A percentile compares a stretch with the other conserved stretches of the same genome.
phyloP scores from a whole-genome alignment of 2,329 filamentous ascomycete species.

The Curvularia eragrostidis region DNA sequence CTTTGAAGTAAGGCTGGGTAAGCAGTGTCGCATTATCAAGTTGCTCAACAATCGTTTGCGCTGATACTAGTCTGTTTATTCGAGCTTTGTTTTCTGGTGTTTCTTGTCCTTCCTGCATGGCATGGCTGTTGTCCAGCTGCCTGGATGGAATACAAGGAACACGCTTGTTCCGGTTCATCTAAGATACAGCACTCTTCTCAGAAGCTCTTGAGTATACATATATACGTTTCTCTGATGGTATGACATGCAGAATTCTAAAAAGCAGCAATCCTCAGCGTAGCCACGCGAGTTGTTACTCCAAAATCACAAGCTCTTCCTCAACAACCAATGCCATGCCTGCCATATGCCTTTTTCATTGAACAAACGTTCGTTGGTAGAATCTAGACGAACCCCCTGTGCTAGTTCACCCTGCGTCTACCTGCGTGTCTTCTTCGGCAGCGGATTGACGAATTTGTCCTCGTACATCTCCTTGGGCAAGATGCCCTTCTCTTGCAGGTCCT shows the following conservation, averaged over 20 bases:
- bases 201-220: neutral
- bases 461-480: conserved; percentile 21
- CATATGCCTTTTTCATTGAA: neutral
- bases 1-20: neutral
- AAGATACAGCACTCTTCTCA: neutral
- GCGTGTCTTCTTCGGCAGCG: conserved; percentile 3
- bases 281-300: neutral
- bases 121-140: neutral
- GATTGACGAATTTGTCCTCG: conserved; percentile 21
- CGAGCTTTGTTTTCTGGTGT: neutral
- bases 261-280: neutral
- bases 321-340: neutral
- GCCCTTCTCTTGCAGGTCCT: conserved; percentile 25
- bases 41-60: neutral
- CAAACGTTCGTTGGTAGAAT: neutral
- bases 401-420: neutral
- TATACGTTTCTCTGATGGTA: neutral
- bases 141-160: neutral
- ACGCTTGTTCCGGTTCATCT: neutral
- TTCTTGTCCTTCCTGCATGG: neutral
- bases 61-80: neutral
- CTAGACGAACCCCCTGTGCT: neutral
- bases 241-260: neutral
- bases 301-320: neutral
- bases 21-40: neutral